Evolutionary conservation across 352 stramenopile species (phyloP), one percentile per base, ranked within the genome.

Genomic region (Phytophthora sojae): DNA sequence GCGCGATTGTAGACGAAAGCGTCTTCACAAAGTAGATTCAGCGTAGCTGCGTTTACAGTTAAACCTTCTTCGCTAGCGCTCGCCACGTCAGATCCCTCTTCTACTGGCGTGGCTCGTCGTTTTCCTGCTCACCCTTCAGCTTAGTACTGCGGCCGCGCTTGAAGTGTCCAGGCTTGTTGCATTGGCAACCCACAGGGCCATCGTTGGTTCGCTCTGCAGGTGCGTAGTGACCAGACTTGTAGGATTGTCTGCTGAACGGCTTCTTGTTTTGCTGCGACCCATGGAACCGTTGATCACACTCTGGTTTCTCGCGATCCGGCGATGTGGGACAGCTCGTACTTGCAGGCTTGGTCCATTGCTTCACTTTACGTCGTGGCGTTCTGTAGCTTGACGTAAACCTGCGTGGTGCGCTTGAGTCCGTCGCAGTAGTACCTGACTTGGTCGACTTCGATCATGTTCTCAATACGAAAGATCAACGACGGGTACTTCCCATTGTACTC

Each of bases 241-340:
- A 64, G 15, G 64, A 62, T 4, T n/a, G 25, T 5, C 57, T 61
- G 17, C 15, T 42, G 57, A 62, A 71, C 57, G 56, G 64, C 39
- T 49, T 58, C 49, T 71, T 57, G 47, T 61, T 23, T 17, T 26
- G 9, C 26, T 6, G 29, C 21, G 12, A 23, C 6, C 51, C 47
- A 39, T 23, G 57, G 12, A 37, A 61, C 8, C 37, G 57, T 62
- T 51, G 37, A 21, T 62, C 42, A 29, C 23, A 29, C 30, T 72
- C 39, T 6, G 56, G 44, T 14, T 32, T 64, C 32, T 72, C 65
- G 5, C 65, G 57, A 47, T 6, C 5, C 7, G 19, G n/a, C 21
- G 21, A 69, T 39, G n/a, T 71, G 55, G 7, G 53, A 51, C n/a
- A 54, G 49, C 55, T 65, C 54, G n/a, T 71, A 71, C 55, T 71